phyloP scores from a whole-genome alignment of 192 early-diverging fungal genomes.

The Funneliformis mosseae region DNA sequence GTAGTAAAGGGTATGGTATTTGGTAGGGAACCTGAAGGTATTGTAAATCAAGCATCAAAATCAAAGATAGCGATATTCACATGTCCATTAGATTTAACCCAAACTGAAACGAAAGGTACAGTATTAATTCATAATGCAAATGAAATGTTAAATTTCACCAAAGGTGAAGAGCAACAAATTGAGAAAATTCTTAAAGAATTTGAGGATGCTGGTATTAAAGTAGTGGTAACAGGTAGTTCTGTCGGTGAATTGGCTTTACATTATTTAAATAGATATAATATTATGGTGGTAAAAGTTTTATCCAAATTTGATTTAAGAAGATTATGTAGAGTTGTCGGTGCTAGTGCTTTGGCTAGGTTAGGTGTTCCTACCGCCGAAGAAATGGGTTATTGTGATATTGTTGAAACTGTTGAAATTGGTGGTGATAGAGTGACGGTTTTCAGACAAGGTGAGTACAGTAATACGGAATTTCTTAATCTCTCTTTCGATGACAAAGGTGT shows the following conservation, averaged over 20 bases:
- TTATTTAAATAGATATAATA: slow-evolving; percentile 89
- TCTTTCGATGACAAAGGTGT: background rate
- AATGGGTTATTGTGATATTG: slow-evolving; percentile 96
- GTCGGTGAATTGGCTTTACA: slow-evolving; percentile 95
- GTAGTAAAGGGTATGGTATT: slow-evolving; percentile 98
- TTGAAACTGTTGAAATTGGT: slow-evolving; percentile 96
- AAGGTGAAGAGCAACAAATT: slow-evolving; percentile 92
- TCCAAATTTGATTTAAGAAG: slow-evolving; percentile 97
- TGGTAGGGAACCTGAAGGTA: slow-evolving; percentile 87
- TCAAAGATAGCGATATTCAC: slow-evolving; percentile 95
- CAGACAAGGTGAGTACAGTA: slow-evolving; percentile 63
- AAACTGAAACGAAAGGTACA: slow-evolving; percentile 99
- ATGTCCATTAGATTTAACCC: slow-evolving; percentile 88
- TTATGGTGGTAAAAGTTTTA: slow-evolving; percentile 87
- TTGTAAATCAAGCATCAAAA: slow-evolving; percentile 66
- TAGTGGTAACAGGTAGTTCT: slow-evolving; percentile 85
- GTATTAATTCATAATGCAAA: slow-evolving; percentile 94
- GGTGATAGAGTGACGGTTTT: slow-evolving; percentile 97
- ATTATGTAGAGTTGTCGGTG: slow-evolving; percentile 89
- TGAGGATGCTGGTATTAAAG: slow-evolving; percentile 89
- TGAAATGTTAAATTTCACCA: slow-evolving; percentile 96
- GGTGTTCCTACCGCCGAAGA: slow-evolving; percentile 95
- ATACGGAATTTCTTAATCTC: background rate
- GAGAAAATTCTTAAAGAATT: slow-evolving; percentile 87
- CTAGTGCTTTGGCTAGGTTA: slow-evolving; percentile 89